Conservation (phyloP, 2,329 filamentous ascomycete species). For the Zasmidium angulare region DNA sequence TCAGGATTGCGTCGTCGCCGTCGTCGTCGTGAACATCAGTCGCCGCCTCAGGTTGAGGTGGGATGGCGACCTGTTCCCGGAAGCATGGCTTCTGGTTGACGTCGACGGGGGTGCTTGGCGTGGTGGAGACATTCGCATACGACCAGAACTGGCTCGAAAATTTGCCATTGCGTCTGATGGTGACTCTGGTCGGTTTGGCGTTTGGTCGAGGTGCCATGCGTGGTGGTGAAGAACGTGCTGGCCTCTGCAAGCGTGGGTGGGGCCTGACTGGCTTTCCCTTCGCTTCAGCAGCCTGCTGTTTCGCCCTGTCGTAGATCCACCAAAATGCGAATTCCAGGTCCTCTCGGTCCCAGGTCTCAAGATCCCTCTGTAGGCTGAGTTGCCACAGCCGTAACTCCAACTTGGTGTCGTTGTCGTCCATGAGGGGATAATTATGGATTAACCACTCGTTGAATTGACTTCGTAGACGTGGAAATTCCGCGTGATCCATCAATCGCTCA, state of each 20-base stretch:
- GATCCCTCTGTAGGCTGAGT: too few relatives aligned
- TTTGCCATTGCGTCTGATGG: not conserved
- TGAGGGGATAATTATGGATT: too few relatives aligned
- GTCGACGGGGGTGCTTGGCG: not conserved
- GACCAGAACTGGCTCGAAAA: not conserved
- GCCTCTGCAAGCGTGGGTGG: not conserved
- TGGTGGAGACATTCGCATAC: not conserved
- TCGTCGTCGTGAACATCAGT: not conserved
- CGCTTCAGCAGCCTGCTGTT: too few relatives aligned
- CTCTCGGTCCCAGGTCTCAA: too few relatives aligned
- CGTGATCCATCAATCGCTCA: too few relatives aligned
- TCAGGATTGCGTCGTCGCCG: not conserved
- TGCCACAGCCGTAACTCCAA: too few relatives aligned
- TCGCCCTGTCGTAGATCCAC: too few relatives aligned
- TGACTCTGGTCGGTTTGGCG: not conserved
- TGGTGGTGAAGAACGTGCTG: not conserved
- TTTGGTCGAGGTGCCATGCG: not conserved
- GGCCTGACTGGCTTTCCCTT: too few relatives aligned
- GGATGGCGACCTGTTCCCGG: not conserved
- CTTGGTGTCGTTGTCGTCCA: too few relatives aligned
- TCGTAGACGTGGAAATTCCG: too few relatives aligned
- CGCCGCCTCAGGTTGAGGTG: not conserved
- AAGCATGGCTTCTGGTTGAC: not conserved
- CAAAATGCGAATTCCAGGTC: too few relatives aligned
- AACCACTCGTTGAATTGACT: too few relatives aligned